Conservation (phyloP, 305 asterid genomes). For the Solanum aculeatissimum region DNA sequence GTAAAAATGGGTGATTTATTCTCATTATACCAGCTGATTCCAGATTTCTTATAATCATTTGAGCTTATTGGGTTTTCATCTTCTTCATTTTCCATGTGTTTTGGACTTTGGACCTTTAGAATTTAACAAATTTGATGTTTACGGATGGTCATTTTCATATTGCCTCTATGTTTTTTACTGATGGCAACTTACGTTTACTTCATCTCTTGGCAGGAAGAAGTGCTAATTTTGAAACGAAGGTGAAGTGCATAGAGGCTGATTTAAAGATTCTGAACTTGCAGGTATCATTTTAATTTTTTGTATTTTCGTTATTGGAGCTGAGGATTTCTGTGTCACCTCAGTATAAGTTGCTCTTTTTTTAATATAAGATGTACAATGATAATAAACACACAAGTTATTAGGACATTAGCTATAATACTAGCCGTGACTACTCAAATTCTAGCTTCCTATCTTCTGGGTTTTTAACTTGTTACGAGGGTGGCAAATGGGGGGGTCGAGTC, state of each 20-base stretch:
- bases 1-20: not conserved
- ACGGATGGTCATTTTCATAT: not conserved
- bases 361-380: not conserved
- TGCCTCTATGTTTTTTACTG: constrained; percentile 5
- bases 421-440: not conserved
- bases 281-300: constrained; percentile 27
- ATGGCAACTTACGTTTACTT: constrained; percentile 5
- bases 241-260: constrained; percentile 86
- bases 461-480: too few species aligned
- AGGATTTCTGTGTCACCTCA: not conserved
- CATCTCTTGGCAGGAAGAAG: constrained; percentile 40
- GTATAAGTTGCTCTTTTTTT: not conserved
- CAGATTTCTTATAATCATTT: not conserved
- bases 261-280: constrained; percentile 62
- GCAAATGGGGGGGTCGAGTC: too few species aligned
- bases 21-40: not conserved
- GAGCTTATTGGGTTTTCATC: not conserved
- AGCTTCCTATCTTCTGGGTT: not conserved
- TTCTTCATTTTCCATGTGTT: not conserved
- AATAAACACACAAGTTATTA: not conserved
- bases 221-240: constrained; percentile 38
- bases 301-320: not conserved
- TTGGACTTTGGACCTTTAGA: not conserved
- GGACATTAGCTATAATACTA: not conserved
- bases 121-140: not conserved